These are phyloP conservation scores for Talaromyces marneffei DNA, from an alignment of 2,329 filamentous ascomycete species.

Conservation along the genomic window DNA sequence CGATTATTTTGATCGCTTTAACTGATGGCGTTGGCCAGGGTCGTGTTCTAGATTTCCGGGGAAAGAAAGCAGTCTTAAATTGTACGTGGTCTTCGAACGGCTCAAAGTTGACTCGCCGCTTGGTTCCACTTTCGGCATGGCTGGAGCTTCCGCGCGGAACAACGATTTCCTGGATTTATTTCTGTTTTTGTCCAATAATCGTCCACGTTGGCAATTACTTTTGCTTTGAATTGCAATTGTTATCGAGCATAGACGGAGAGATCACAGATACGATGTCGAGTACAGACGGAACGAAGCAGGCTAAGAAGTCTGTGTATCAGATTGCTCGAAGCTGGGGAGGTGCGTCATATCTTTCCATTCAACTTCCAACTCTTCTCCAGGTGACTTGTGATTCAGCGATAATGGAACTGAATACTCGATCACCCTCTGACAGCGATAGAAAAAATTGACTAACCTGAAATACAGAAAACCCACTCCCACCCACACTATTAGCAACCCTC, in stretches of 20 bases:
- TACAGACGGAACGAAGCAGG: constrained; percentile 27
- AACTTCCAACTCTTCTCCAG: background rate
- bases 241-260: no score
- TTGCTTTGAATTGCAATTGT: background rate
- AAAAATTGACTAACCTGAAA: no score
- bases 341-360: constrained; percentile 20
- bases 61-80: background rate
- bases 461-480: constrained; percentile 58
- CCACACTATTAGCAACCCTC: constrained; percentile 59
- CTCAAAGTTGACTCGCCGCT: constrained; percentile 5
- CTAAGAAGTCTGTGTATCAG: constrained; percentile 35
- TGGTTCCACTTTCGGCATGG: constrained; percentile 2
- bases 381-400: no score
- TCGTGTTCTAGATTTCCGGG: background rate
- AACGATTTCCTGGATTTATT: constrained; percentile 4
- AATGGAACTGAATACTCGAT: background rate
- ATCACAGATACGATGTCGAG: constrained; percentile 10
- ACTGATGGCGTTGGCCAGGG: background rate
- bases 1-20: background rate
- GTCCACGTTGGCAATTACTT: background rate
- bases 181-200: background rate
- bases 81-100: constrained; percentile 7
- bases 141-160: constrained; percentile 19
- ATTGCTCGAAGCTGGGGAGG: constrained; percentile 40
- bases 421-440: no score